Conservation (phyloP, 225 moss, liverwort and hornwort species). For the Marchantia paleacea region DNA sequence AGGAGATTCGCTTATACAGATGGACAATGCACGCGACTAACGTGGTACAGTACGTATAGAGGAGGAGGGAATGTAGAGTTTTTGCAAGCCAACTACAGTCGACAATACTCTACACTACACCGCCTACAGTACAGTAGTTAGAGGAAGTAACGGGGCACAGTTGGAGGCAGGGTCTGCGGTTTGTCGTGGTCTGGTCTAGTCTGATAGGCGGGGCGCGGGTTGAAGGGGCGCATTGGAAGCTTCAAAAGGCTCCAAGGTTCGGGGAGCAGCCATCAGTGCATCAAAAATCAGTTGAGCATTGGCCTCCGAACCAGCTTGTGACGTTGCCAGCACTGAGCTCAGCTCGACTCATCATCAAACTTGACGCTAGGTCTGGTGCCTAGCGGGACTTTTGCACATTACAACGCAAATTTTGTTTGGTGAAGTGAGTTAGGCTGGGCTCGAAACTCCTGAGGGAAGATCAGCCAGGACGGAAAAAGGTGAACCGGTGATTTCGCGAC, state of each 20-base stretch:
- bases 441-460: not conserved
- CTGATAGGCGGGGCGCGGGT: too few species aligned
- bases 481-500: not conserved
- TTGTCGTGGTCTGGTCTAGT: too few species aligned
- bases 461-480: constrained; percentile 6
- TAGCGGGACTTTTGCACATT: not conserved
- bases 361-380: not conserved
- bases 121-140: too few species aligned
- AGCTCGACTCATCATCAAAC: not conserved
- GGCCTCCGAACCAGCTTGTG: not conserved
- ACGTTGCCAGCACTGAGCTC: not conserved
- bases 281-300: not conserved
- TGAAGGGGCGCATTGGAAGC: not conserved
- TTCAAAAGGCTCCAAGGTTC: constrained; percentile 3
- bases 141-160: too few species aligned
- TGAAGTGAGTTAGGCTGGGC: not conserved
- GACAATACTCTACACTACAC: too few species aligned
- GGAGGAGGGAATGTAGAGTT: too few species aligned
- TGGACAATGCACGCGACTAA: too few species aligned
- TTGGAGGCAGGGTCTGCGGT: too few species aligned
- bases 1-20: too few species aligned
- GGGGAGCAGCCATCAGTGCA: not conserved
- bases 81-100: too few species aligned
- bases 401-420: too few species aligned
- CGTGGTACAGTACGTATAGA: too few species aligned